Base-by-base conservation (phyloP, 164 flowering plant genomes). In the Umbellularia californica region DNA sequence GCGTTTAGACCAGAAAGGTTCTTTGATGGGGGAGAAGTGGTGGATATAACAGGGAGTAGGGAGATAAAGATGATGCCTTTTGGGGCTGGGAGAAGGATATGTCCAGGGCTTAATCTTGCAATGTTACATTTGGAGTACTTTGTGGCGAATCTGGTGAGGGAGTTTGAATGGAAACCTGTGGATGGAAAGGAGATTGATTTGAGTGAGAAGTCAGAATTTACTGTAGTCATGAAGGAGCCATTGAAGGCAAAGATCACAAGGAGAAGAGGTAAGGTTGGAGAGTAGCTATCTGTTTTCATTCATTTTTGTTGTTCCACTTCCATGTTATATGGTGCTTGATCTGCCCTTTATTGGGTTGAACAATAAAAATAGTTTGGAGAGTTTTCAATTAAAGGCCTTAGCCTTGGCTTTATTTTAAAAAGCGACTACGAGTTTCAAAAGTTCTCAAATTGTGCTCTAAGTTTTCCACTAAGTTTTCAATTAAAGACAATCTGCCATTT, bases 61-160 rank as follows among this genome's bases (percentile, higher is more conserved):
- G 90, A 81, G 76, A 80, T 87, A 2, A 87, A 84, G 77, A 85
- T 87, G 90, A 84, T 87, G 87, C 87, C 90, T 0, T 87, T 87
- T 47, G 90, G 90, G 3, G 87, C 70, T 0, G 84, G 84, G 58
- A 77, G 84, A 69, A 79, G 84, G 79, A 82, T 82, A 1, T 79
- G 82, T 41, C 84, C 84, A 3, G 84, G 71, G 6, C 25, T 55
- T 58, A 78, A 72, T 2, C 41, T 79, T 10, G 84, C 78, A 2
- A 69, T 77, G 72, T 68, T 79, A 33, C 82, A 82, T 69, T 25
- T 82, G 25, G 76, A 77, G 70, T 79, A 70, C 50, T 79, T 82
- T 69, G 82, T 82, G 74, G 86, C 81, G 22, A 79, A 81, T 74
- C 65, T 83, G 79, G 81, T 81, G 27, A 50, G 65, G 74, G 73